These are phyloP conservation scores for Rachicladosporium sp. DNA, from an alignment of 2,329 filamentous ascomycete genomes.

Conservation along the genomic window DNA sequence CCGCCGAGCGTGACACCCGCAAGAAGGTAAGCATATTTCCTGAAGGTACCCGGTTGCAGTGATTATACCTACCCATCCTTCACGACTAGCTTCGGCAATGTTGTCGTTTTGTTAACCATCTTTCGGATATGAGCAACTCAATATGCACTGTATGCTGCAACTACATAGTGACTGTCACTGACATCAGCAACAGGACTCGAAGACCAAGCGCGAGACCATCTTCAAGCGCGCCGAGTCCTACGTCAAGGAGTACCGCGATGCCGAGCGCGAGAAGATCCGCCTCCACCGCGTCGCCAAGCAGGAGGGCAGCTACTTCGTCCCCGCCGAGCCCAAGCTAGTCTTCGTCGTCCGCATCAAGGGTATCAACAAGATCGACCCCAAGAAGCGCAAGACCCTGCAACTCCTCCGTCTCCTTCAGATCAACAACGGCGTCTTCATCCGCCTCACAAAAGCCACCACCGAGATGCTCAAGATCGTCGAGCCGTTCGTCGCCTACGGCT, in stretches of 20 bases:
- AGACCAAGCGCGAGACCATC: conserved; percentile 96
- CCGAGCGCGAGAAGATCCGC: conserved; percentile 96
- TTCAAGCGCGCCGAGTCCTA: conserved; percentile 99
- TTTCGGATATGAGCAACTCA: conserved; percentile 82
- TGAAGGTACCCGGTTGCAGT: conserved; percentile 32
- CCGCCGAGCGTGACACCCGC: conserved; percentile 43
- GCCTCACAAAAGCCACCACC: conserved; percentile 90
- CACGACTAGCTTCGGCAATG: conserved; percentile 95
- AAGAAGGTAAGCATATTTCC: conserved; percentile 60
- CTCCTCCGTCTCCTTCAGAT: conserved; percentile 99
- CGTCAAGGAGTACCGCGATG: conserved; percentile 98
- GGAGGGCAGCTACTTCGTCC: conserved; percentile 86
- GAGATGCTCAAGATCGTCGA: conserved; percentile 98
- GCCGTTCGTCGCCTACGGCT: conserved; percentile 98
- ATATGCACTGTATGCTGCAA: conserved; percentile 5
- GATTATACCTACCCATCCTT: conserved; percentile 73
- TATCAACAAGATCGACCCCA: conserved; percentile 99
- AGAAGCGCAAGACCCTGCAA: conserved; percentile 99
- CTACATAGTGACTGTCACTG: conserved; percentile 15
- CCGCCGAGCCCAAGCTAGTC: conserved; percentile 89
- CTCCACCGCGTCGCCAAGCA: conserved; percentile 80
- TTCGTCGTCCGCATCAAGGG: conserved; percentile 99
- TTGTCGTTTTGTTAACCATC: conserved; percentile 97
- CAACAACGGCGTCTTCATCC: conserved; percentile 99
- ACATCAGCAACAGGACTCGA: conserved; percentile 61